Percentiles rank a stretch among this genome's conserved stretches.
Conservation (phyloP, 805 yeast species). For the Maudiozyma pseudohumilis region DNA sequence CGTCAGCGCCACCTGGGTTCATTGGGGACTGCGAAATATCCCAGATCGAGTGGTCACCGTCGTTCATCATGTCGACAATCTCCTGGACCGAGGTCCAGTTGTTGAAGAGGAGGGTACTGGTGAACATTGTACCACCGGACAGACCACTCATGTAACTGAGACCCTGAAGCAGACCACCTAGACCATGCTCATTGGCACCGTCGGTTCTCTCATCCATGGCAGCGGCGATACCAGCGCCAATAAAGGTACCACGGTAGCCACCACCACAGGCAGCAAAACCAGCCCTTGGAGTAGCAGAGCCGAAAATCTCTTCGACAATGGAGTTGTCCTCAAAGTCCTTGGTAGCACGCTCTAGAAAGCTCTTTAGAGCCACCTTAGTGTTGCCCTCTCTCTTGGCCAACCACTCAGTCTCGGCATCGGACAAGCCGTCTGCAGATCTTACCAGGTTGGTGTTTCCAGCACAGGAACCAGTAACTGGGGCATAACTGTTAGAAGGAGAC, state of each 20-base stretch:
- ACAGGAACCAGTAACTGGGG: conserved; percentile 48
- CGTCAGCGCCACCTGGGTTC: conserved; percentile 51
- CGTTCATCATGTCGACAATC: conserved; percentile 32
- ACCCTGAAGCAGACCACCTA: conserved; percentile 67
- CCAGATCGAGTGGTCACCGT: conserved; percentile 47
- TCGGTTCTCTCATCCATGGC: conserved; percentile 72
- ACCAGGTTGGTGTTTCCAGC: conserved; percentile 32
- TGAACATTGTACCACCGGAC: conserved; percentile 79
- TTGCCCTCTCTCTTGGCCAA: conserved; percentile 35
- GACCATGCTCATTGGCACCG: conserved; percentile 43
- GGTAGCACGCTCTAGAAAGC: conserved; percentile 36
- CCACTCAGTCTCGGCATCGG: conserved; percentile 42
- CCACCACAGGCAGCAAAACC: conserved; percentile 74
- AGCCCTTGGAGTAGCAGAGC: conserved; percentile 30
- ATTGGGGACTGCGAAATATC: conserved; percentile 51
- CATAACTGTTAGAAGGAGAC: conserved; percentile 43
- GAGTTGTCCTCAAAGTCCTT: conserved; percentile 16
- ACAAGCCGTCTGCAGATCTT: conserved; percentile 39
- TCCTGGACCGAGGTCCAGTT: conserved; percentile 64
- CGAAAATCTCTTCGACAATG: conserved; percentile 14
- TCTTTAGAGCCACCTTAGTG: conserved; percentile 36
- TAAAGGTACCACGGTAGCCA: conserved; percentile 81
- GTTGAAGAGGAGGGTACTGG: conserved; percentile 57
- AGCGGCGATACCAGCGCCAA: conserved; percentile 78
- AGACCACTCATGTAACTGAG: conserved; percentile 65